Evolutionary conservation across 805 yeast genomes (phyloP).

Genomic region (Wickerhamiella hasegawae): DNA sequence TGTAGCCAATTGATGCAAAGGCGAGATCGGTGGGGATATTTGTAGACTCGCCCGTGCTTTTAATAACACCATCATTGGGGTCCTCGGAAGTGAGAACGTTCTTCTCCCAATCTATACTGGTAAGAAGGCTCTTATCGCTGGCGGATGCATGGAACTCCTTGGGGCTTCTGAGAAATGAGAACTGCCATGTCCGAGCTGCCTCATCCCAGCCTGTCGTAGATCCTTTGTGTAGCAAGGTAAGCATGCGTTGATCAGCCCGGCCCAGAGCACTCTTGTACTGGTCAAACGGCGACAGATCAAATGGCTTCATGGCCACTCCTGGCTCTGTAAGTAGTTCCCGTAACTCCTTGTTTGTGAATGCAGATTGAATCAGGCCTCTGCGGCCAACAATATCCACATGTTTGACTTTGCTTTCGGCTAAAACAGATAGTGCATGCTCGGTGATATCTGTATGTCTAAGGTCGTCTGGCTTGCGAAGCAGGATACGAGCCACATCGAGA

Average conservation of each 20-base stretch:
- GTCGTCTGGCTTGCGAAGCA: conserved; percentile 41
- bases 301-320: conserved; percentile 8
- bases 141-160: conserved; percentile 27
- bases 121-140: conserved; percentile 24
- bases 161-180: conserved; percentile 61
- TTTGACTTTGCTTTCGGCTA: conserved; percentile 39
- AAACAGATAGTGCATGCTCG: conserved; percentile 35
- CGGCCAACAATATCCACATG: conserved; percentile 66
- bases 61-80: conserved; percentile 21
- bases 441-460: conserved; percentile 66
- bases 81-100: conserved; percentile 30
- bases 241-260: conserved; percentile 13
- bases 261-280: conserved; percentile 2
- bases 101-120: conserved; percentile 32
- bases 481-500: conserved; percentile 69
- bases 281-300: conserved; percentile 4
- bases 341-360: conserved; percentile 83
- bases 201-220: conserved; percentile 1
- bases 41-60: conserved; percentile 23
- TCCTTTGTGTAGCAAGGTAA: conserved; percentile 8
- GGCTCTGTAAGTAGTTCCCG: conserved; percentile 48
- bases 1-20: conserved; percentile 72
- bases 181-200: conserved; percentile 35
- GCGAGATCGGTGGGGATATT: conserved; percentile 40
- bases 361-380: conserved; percentile 70